Percentiles rank a stretch among this genome's conserved stretches.
These are phyloP conservation scores for Pseudogymnoascus sp. DNA, from an alignment of 2,329 filamentous ascomycete species.

Conservation along the genomic window DNA sequence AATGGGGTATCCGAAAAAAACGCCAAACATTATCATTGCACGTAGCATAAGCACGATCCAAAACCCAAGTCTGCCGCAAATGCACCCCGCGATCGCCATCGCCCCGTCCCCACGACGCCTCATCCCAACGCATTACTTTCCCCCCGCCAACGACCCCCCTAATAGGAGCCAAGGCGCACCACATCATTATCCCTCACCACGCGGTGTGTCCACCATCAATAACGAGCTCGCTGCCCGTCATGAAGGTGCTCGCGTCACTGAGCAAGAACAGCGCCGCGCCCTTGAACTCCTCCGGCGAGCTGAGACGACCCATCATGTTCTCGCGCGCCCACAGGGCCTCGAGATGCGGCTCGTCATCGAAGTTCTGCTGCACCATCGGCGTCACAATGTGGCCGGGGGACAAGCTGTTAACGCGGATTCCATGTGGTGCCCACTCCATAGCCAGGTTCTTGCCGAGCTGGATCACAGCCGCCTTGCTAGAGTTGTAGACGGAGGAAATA, in stretches of 20 bases:
- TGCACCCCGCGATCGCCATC: slow-evolving; percentile 1
- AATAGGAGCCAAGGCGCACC: not conserved
- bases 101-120: not conserved
- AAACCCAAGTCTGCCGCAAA: not conserved
- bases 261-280: slow-evolving; percentile 62
- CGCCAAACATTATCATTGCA: slow-evolving; percentile 4
- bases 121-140: not conserved
- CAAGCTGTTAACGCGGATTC: slow-evolving; percentile 74
- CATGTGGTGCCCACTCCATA: slow-evolving; percentile 58
- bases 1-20: not conserved
- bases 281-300: slow-evolving; percentile 60
- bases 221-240: slow-evolving; percentile 60
- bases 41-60: not conserved
- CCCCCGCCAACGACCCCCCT: not conserved
- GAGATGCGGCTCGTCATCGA: slow-evolving; percentile 65
- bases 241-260: slow-evolving; percentile 60
- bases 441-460: slow-evolving; percentile 65
- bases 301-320: slow-evolving; percentile 73
- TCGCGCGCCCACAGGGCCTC: slow-evolving; percentile 64
- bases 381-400: slow-evolving; percentile 75
- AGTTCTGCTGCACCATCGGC: slow-evolving; percentile 75
- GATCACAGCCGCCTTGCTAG: slow-evolving; percentile 50
- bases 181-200: slow-evolving; percentile 6
- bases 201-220: slow-evolving; percentile 63
- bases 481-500: slow-evolving; percentile 9